Evolutionary conservation across 108 stramenopile species (phyloP), one percentile per base, ranked within the genome.

Genomic region (Cyclotella kingstonii): DNA sequence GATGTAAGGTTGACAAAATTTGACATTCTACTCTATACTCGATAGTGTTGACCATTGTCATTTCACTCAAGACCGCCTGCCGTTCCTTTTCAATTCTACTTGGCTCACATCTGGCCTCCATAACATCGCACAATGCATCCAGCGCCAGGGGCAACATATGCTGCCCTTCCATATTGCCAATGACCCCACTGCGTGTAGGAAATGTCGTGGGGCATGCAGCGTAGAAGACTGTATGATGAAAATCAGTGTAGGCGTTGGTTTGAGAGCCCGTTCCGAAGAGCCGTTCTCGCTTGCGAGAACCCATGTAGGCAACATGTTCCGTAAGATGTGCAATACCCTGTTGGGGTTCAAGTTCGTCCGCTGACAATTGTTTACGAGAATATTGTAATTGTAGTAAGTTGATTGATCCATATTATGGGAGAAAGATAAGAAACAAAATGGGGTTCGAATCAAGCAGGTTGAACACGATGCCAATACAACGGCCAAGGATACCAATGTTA

Each of bases 221-320:
- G 77, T 96, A 98, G 73, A 97, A 98, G 0, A 98, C 97, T 38
- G 96, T 97, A 75, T 98, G 97, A 72, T 98, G 97, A 74, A 98
- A 98, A 68, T 98, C 97, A 43, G 97, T 98, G 77, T 96, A 98
- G 9, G 97, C 97, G 58, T 97, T 97, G 15, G 97, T 96, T 76
- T 95, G 94, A 12, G 81, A 85, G 0, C 96, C 97, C 10, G 96
- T 97, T 29, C 96, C 96, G 68, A 95, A 96, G 29, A 98, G 84
- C 9, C 94, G 84, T 80, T 96, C 95, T 8, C 97, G 76, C 65
- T 97, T 97, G 8, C 93, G 82, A 43, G 88, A 90, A 43, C 97
- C 97, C 97, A 98, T 98, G 86, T 98, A 97, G 15, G 96, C 94
- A 1, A 98, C 95, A 68, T 98, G 97, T 79, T 98, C 97, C 33